Conservation (phyloP, 1,139 yeast genomes). For the Debaryomyces udenii region DNA sequence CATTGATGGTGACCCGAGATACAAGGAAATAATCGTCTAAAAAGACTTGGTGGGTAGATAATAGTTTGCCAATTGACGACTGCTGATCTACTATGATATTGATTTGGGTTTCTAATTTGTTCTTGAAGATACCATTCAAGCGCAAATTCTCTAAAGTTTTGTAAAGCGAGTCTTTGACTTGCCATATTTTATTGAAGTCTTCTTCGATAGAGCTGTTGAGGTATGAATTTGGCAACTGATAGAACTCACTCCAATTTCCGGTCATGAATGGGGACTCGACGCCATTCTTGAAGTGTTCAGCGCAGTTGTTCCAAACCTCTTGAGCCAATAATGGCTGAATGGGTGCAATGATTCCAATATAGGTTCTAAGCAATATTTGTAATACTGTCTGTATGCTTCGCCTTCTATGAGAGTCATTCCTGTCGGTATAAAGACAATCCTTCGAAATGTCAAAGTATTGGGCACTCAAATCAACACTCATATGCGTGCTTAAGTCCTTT, state of each 20-base stretch:
- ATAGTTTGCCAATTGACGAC: constrained; percentile 14
- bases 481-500: constrained; percentile 66
- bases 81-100: constrained; percentile 31
- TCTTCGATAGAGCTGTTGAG: constrained; percentile 33
- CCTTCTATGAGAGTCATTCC: constrained; percentile 50
- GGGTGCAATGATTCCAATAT: constrained; percentile 73
- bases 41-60: constrained; percentile 29
- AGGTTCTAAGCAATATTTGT: constrained; percentile 58
- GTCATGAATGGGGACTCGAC: constrained; percentile 56
- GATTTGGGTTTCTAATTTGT: constrained; percentile 64
- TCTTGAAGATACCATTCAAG: constrained; percentile 49
- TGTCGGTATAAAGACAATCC: constrained; percentile 81
- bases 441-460: constrained; percentile 85
- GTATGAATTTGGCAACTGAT: constrained; percentile 30
- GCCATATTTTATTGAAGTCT: constrained; percentile 46
- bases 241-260: constrained; percentile 39
- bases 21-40: constrained; percentile 67
- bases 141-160: constrained; percentile 38
- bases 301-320: constrained; percentile 76
- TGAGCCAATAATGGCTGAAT: constrained; percentile 82
- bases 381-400: constrained; percentile 74
- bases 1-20: constrained; percentile 53
- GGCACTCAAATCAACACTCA: constrained; percentile 77
- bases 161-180: constrained; percentile 53
- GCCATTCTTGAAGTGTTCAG: constrained; percentile 32